phyloP scores from a whole-genome alignment of 805 yeast genomes.

The Saccharomycopsis synnaedendra region DNA sequence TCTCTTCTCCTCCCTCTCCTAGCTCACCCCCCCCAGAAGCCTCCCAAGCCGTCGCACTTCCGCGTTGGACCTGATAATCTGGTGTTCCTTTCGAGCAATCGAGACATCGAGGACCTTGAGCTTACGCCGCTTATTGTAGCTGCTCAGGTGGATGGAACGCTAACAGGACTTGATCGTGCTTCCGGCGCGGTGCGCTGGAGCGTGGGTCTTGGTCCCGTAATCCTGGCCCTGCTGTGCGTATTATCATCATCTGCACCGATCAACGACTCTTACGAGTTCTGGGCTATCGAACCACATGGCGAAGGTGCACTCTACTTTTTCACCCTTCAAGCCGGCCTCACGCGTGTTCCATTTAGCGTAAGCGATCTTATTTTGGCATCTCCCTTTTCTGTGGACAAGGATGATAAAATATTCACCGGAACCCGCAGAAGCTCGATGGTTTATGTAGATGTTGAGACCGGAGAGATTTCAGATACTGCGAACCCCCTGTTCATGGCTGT shows the following conservation, averaged over 20 bases:
- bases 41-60: not conserved
- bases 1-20: too few relatives aligned
- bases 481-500: constrained; percentile 33
- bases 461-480: constrained; percentile 39
- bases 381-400: constrained; percentile 72
- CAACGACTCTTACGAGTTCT: constrained; percentile 28
- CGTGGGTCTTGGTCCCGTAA: constrained; percentile 10
- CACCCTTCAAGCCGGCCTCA: constrained; percentile 61
- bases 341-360: constrained; percentile 72
- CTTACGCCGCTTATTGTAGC: constrained; percentile 13
- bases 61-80: constrained; percentile 2
- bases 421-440: constrained; percentile 64
- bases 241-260: not conserved
- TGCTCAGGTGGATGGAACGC: constrained; percentile 15
- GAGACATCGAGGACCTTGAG: constrained; percentile 8
- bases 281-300: constrained; percentile 87
- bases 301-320: constrained; percentile 81
- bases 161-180: constrained; percentile 13
- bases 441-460: constrained; percentile 62
- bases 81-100: constrained; percentile 10
- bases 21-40: too few relatives aligned
- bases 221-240: constrained; percentile 1
- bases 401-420: constrained; percentile 84
- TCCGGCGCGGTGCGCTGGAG: constrained; percentile 16
- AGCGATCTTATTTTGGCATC: constrained; percentile 68